Base-by-base conservation (phyloP, 345 rosid species). In the Turritis glabra region DNA sequence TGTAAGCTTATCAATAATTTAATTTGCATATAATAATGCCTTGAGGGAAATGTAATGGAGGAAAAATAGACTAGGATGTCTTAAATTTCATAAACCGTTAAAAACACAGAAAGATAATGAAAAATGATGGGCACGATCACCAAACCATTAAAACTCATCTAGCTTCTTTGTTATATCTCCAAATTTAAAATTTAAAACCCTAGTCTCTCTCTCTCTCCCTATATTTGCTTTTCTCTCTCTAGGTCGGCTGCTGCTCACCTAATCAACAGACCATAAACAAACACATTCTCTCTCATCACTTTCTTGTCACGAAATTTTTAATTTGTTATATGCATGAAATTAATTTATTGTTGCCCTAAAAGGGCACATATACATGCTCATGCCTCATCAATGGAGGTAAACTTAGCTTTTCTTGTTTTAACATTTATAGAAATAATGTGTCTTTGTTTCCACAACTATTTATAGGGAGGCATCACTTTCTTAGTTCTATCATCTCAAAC, bases 211-310 rank as follows among this genome's bases (percentile, higher is more conserved):
- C 26, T 51, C 63, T 64, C 64, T 30, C 13, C 72, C 67, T 57
- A 47, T 35, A 19, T 37, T 35, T 35, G 41, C 67, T 59, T 63
- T 71, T 77, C 54, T 71, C 80, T 71, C 80, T 77, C 77, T 89
- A 89, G 94, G 94, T 73, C 94, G 89, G 91, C 91, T 84, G 79
- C 30, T 73, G 72, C 77, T 64, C 46, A 71, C 72, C 80, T 77
- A 77, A 71, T 71, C 64, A 55, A 67, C 78, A 58, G 33, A 73
- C 77, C 77, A 85, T 58, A 47, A 47, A 85, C 80, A 80, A 80
- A 23, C 33, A 46, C 48, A 38, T 17, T 14, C 46, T 40, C 63
- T 73, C 35, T 74, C 56, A 73, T 69, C 47, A 64, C 77, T 71
- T 71, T 77, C 76, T 71, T 64, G 76, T 48, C 73, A 71, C 29